Percentiles rank a stretch among this genome's conserved stretches.
Evolutionary conservation across 2,329 filamentous ascomycete genomes (phyloP).

Genomic region (Ilyonectria sp.): DNA sequence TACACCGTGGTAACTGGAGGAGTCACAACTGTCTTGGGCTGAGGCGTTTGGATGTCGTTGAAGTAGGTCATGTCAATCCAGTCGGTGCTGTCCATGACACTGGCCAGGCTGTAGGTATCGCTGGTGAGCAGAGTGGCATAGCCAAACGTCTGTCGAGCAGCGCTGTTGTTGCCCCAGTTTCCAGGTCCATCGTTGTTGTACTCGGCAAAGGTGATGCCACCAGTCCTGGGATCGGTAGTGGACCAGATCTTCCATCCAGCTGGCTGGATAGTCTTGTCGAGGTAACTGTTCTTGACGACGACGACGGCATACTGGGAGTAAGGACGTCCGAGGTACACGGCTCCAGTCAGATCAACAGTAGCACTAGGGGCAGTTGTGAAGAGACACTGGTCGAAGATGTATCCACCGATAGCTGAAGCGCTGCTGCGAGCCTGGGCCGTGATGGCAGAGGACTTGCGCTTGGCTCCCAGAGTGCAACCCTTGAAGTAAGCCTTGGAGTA

Average conservation of each 20-base stretch:
- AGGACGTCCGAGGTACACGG: slow-evolving; percentile 63
- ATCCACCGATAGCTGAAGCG: slow-evolving; percentile 47
- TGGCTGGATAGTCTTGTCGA: slow-evolving; percentile 55
- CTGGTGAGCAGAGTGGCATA: slow-evolving; percentile 40
- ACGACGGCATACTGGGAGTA: slow-evolving; percentile 62
- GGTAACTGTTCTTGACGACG: slow-evolving; percentile 62
- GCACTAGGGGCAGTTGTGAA: slow-evolving; percentile 43
- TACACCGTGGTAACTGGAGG: slow-evolving; percentile 49
- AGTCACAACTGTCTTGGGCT: slow-evolving; percentile 25
- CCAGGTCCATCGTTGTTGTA: slow-evolving; percentile 69
- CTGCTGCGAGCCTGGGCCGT: slow-evolving; percentile 49
- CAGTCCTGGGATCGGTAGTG: slow-evolving; percentile 68
- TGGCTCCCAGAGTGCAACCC: slow-evolving; percentile 53
- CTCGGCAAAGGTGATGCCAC: slow-evolving; percentile 71
- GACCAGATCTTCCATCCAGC: slow-evolving; percentile 65
- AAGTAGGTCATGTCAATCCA: slow-evolving; percentile 45
- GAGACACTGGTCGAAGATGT: slow-evolving; percentile 50
- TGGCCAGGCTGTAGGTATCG: slow-evolving; percentile 34
- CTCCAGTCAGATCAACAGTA: slow-evolving; percentile 48
- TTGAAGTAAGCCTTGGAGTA: slow-evolving; percentile 53
- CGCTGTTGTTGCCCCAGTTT: slow-evolving; percentile 44
- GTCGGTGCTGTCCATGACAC: slow-evolving; percentile 43
- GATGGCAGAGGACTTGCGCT: slow-evolving; percentile 49
- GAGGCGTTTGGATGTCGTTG: slow-evolving; percentile 41
- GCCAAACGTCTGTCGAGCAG: slow-evolving; percentile 36